Conservation (phyloP, 169 alveolate genomes). For the Plasmodium cynomolgi region DNA sequence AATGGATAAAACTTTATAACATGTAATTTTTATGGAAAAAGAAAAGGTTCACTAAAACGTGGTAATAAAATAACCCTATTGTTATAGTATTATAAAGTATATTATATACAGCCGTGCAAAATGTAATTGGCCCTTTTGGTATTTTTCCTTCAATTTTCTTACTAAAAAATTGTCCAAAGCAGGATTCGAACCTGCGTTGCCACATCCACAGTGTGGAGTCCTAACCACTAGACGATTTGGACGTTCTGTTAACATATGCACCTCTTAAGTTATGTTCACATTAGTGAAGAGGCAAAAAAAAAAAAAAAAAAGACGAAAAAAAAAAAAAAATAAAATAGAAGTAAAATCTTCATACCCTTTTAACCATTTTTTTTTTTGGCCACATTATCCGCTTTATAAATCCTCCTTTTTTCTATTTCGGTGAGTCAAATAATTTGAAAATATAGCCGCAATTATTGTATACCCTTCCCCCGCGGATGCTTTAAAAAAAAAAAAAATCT, state of each 20-base stretch:
- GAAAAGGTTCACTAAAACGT: too few species aligned
- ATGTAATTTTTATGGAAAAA: too few species aligned
- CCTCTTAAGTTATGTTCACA: neutral
- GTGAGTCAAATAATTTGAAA: neutral
- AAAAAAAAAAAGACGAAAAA: neutral
- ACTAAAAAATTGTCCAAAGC: conserved; percentile 89
- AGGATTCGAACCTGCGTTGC: conserved; percentile 95
- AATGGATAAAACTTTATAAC: too few species aligned
- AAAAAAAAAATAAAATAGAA: neutral
- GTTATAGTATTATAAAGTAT: neutral
- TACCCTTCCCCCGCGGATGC: neutral
- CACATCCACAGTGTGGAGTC: conserved; percentile 96
- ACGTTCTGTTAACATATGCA: conserved; percentile 35
- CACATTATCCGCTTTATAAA: neutral
- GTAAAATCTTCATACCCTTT: neutral
- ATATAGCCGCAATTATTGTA: neutral
- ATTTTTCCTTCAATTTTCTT: neutral
- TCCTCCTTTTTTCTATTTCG: neutral
- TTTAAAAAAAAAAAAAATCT: too few species aligned
- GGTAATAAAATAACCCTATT: neutral
- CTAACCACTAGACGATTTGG: conserved; percentile 95
- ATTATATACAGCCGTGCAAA: too few species aligned
- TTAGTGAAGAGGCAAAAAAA: neutral
- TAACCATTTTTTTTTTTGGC: too few species aligned
- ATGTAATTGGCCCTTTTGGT: too few species aligned